Evolutionary conservation across 2,329 filamentous ascomycete species (phyloP).

Genomic region (Cercospora sp.): DNA sequence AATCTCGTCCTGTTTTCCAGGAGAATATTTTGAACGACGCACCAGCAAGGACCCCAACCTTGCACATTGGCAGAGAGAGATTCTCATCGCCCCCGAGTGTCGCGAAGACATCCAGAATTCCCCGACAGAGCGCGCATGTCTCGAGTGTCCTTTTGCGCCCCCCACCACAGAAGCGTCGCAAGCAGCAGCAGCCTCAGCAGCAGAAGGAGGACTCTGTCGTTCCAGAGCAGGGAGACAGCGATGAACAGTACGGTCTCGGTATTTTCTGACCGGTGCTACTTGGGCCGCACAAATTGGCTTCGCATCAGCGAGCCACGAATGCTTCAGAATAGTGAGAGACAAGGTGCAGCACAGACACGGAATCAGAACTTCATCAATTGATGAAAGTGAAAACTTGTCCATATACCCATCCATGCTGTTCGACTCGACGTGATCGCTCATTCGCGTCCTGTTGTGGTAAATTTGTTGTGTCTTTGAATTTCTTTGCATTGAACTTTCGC

Average conservation of each 20-base stretch:
- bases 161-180: conserved; percentile 6
- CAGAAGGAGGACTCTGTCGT: not conserved
- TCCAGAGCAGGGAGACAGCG: not conserved
- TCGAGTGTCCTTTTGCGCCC: not conserved
- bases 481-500: not conserved
- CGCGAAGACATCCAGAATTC: not conserved
- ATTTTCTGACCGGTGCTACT: not conserved
- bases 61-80: conserved; percentile 6
- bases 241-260: not conserved
- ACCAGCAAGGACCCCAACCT: conserved; percentile 2
- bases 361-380: not conserved
- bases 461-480: not conserved
- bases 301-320: not conserved
- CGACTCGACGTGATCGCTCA: not conserved
- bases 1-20: conserved; percentile 12
- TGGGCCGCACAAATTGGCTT: not conserved
- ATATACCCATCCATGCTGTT: not conserved
- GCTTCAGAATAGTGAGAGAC: not conserved
- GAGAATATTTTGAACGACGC: conserved; percentile 16
- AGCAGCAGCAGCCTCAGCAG: not conserved
- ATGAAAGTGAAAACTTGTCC: not conserved
- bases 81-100: not conserved
- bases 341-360: not conserved
- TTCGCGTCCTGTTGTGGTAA: not conserved
- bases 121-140: not conserved